Conservation (phyloP, 768 basidiomycete genomes). For the Dentipellis fragilis region DNA sequence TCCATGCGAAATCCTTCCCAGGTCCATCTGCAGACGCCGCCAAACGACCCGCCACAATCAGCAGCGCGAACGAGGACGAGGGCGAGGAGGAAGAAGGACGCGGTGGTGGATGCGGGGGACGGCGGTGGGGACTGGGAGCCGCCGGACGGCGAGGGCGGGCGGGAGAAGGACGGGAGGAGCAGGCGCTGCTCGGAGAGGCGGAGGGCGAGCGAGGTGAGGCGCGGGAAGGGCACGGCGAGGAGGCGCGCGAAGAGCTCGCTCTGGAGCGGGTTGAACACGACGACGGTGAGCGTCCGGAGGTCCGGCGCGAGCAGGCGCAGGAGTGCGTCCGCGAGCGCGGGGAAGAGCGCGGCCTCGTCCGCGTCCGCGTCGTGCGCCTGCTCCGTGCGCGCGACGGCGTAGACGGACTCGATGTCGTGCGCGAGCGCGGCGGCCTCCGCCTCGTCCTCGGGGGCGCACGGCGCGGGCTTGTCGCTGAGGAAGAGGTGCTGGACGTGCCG, state of each 20-base stretch:
- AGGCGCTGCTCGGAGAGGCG: conserved; percentile 1
- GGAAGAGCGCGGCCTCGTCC: neutral
- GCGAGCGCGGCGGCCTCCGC: neutral
- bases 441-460: neutral
- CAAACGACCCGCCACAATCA: neutral
- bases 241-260: conserved; percentile 2
- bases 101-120: no score
- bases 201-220: conserved; percentile 6
- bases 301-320: conserved; percentile 3
- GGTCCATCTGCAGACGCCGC: conserved; percentile 22
- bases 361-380: neutral
- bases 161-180: neutral
- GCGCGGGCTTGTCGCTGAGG: neutral
- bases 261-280: neutral
- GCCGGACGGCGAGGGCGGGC: no score
- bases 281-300: conserved; percentile 5
- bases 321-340: neutral
- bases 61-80: no score
- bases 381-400: neutral
- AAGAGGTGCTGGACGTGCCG: conserved; percentile 8
- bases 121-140: no score
- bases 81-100: no score
- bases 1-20: conserved; percentile 27
- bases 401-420: neutral
- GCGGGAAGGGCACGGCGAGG: neutral